Percentiles rank a stretch among this genome's conserved stretches.
These are phyloP conservation scores for Agrostemma githago DNA, from an alignment of 148 eudicot genomes.

Conservation along the genomic window DNA sequence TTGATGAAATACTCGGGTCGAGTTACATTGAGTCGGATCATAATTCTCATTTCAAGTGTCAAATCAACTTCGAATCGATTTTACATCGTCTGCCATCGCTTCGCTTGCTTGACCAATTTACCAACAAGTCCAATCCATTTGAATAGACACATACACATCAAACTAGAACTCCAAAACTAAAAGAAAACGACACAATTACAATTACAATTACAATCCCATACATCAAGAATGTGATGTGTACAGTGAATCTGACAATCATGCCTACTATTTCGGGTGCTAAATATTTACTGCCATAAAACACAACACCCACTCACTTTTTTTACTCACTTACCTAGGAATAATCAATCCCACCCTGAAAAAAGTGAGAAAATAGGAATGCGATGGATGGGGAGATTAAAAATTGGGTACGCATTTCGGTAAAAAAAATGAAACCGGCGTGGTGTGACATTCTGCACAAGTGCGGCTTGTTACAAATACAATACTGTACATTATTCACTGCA, in stretches of 20 bases:
- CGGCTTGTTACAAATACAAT: slow-evolving; percentile 12
- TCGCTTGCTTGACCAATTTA: no score
- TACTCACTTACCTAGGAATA: background rate
- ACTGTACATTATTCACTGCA: background rate
- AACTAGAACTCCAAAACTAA: background rate
- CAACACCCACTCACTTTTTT: background rate
- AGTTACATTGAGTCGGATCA: no score
- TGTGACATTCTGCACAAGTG: slow-evolving; percentile 6
- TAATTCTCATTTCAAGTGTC: no score
- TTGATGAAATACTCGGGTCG: no score
- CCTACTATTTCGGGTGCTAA: slow-evolving; percentile 23
- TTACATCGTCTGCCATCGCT: no score
- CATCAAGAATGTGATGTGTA: background rate
- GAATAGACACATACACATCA: no score
- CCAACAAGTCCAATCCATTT: no score
- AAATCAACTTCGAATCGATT: no score
- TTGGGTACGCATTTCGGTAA: background rate
- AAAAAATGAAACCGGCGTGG: slow-evolving; percentile 18
- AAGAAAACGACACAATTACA: slow-evolving; percentile 5
- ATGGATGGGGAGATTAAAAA: background rate
- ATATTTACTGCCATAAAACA: background rate
- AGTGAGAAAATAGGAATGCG: slow-evolving; percentile 2
- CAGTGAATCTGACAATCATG: slow-evolving; percentile 20
- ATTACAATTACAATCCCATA: background rate
- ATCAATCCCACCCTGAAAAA: background rate